Evolutionary conservation across 352 stramenopile genomes (phyloP).

Genomic region (Globisporangium solare): DNA sequence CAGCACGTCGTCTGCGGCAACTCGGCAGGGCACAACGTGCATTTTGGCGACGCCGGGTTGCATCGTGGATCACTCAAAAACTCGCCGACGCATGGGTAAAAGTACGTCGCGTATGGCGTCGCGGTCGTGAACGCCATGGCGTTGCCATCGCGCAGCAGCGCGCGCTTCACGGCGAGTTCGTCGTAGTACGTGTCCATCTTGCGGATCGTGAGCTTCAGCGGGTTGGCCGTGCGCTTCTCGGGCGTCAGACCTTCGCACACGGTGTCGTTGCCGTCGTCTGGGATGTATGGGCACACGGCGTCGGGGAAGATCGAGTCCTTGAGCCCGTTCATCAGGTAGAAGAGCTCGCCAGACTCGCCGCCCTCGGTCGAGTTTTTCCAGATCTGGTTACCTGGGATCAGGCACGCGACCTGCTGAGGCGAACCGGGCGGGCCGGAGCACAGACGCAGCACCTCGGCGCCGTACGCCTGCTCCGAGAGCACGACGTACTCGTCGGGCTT

Average conservation of each 20-base stretch:
- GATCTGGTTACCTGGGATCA: constrained; percentile 55
- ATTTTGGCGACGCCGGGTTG: constrained; percentile 38
- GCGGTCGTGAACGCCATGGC: constrained; percentile 54
- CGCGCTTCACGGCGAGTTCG: constrained; percentile 31
- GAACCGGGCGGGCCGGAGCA: constrained; percentile 41
- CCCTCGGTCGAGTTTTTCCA: constrained; percentile 68
- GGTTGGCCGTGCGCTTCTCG: constrained; percentile 38
- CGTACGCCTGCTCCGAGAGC: constrained; percentile 63
- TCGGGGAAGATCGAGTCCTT: constrained; percentile 49
- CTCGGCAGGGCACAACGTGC: constrained; percentile 47
- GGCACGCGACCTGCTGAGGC: constrained; percentile 52
- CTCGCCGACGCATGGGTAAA: constrained; percentile 54
- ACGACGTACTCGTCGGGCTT: constrained; percentile 46
- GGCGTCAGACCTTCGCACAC: constrained; percentile 32
- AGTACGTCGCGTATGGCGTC: constrained; percentile 57
- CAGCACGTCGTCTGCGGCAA: constrained; percentile 52
- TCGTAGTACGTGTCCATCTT: constrained; percentile 47
- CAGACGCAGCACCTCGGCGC: constrained; percentile 51
- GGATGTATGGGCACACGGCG: constrained; percentile 42
- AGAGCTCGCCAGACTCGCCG: constrained; percentile 39
- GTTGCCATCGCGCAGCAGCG: constrained; percentile 30
- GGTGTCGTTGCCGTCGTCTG: constrained; percentile 40
- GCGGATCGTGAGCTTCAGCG: constrained; percentile 37
- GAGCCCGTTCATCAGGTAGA: constrained; percentile 48
- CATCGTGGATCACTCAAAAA: constrained; percentile 43